Conservation (phyloP, 345 rosid species). For the Brassica rapa region DNA sequence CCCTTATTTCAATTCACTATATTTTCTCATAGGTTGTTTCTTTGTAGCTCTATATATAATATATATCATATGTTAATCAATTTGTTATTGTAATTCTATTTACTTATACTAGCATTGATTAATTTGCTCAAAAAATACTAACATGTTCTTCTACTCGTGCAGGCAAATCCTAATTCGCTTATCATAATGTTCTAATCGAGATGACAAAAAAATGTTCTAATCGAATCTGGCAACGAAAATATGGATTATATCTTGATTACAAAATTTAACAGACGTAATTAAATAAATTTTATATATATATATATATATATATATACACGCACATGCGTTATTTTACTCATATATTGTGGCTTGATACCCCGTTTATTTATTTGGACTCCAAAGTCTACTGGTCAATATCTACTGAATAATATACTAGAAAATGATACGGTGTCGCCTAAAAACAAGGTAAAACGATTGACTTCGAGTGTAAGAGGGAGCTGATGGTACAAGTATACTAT, state of each 20-base stretch:
- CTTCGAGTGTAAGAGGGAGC: slow-evolving; percentile 32
- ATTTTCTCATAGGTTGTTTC: slow-evolving; percentile 7
- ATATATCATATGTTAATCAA: background rate
- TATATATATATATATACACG: background rate
- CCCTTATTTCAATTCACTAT: slow-evolving; percentile 12
- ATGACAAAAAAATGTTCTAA: slow-evolving; percentile 1
- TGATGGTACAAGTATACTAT: background rate
- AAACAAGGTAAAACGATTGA: slow-evolving; percentile 39
- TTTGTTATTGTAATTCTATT: background rate
- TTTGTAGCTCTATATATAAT: slow-evolving; percentile 5
- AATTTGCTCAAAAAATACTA: background rate
- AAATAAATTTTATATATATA: background rate
- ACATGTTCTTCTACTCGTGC: slow-evolving; percentile 50
- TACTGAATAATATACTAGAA: slow-evolving; percentile 13
- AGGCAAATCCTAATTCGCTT: slow-evolving; percentile 46
- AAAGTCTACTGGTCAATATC: slow-evolving; percentile 33
- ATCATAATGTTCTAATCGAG: slow-evolving; percentile 23
- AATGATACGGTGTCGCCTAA: slow-evolving; percentile 48
- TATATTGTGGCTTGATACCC: slow-evolving; percentile 3
- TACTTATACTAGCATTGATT: background rate
- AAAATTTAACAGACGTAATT: background rate
- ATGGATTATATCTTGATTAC: background rate
- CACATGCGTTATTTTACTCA: slow-evolving; percentile 25
- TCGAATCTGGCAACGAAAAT: slow-evolving; percentile 16
- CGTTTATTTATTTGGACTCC: slow-evolving; percentile 3